Percentiles rank a stretch among this genome's conserved stretches.
Evolutionary conservation across 805 yeast genomes (phyloP).

Genomic region (Maudiozyma pseudohumilis): DNA sequence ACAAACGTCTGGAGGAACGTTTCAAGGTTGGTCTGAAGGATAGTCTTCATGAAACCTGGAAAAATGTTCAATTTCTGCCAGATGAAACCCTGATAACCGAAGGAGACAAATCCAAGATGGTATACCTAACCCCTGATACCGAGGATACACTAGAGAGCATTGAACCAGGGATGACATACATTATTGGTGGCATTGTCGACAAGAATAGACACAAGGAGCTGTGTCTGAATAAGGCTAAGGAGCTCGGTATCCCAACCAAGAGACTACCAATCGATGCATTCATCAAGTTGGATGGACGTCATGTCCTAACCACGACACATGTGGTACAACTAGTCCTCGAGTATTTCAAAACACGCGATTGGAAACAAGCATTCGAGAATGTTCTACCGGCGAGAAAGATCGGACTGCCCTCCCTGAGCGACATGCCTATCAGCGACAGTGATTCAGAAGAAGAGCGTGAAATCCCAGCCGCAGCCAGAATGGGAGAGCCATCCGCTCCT

Average conservation of each 20-base stretch:
- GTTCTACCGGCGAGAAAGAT: conserved; percentile 77
- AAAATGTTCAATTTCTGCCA: conserved; percentile 42
- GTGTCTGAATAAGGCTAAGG: conserved; percentile 73
- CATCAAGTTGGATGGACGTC: conserved; percentile 73
- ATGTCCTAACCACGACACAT: conserved; percentile 87
- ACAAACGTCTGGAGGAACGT: conserved; percentile 53
- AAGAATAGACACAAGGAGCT: conserved; percentile 79
- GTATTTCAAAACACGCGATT: conserved; percentile 69
- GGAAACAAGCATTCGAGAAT: conserved; percentile 81
- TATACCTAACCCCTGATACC: conserved; percentile 84
- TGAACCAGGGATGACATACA: conserved; percentile 63
- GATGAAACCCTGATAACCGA: conserved; percentile 30
- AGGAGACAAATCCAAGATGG: conserved; percentile 33
- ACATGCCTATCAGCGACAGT: background rate
- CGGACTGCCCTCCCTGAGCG: conserved; percentile 8
- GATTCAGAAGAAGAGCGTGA: background rate
- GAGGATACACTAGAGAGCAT: conserved; percentile 55
- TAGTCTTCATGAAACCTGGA: conserved; percentile 58
- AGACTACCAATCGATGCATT: conserved; percentile 81
- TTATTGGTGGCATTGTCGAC: conserved; percentile 94
- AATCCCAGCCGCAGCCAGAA: background rate
- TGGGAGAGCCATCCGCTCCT: background rate
- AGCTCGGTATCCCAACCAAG: conserved; percentile 59
- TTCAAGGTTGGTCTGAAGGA: conserved; percentile 51
- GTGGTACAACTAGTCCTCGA: conserved; percentile 80